Evolutionary conservation across 352 stramenopile genomes (phyloP).

Genomic region (Globisporangium splendens): DNA sequence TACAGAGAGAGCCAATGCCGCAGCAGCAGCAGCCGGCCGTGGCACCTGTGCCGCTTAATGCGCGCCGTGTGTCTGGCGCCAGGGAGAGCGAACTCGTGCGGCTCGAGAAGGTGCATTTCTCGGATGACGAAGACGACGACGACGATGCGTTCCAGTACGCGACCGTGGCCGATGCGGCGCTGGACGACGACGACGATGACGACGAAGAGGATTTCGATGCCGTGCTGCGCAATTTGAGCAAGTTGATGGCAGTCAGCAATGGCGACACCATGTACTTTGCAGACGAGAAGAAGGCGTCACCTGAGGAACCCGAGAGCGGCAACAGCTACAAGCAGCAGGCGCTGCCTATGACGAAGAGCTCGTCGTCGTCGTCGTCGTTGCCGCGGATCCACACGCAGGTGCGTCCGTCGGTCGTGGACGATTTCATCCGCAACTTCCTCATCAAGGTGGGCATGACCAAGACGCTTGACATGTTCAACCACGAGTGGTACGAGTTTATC

Average conservation of each 20-base stretch:
- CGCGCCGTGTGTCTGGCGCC: neutral
- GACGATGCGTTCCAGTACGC: slow-evolving; percentile 83
- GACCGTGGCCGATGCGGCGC: slow-evolving; percentile 54
- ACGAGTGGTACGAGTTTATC: slow-evolving; percentile 95
- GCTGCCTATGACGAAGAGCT: neutral
- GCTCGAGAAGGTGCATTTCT: slow-evolving; percentile 83
- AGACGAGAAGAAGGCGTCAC: slow-evolving; percentile 6
- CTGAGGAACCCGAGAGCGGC: slow-evolving; percentile 12
- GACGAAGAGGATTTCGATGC: slow-evolving; percentile 83
- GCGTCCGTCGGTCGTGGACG: slow-evolving; percentile 87
- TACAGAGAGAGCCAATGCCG: neutral
- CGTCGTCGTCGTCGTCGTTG: slow-evolving; percentile 9
- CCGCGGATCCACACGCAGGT: slow-evolving; percentile 61
- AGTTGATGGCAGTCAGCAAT: slow-evolving; percentile 33
- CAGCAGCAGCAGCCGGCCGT: neutral
- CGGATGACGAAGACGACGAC: slow-evolving; percentile 84
- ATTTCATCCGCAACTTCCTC: slow-evolving; percentile 95
- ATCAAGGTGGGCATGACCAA: slow-evolving; percentile 90
- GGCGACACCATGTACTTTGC: slow-evolving; percentile 4
- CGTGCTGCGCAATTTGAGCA: slow-evolving; percentile 70
- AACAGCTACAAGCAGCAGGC: neutral
- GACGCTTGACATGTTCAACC: slow-evolving; percentile 94
- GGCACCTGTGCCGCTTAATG: too few relatives aligned
- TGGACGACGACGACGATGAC: slow-evolving; percentile 56
- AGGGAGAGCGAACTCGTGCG: slow-evolving; percentile 66